phyloP scores from a whole-genome alignment of 495 filamentous ascomycete genomes.

The Neurospora sp. region DNA sequence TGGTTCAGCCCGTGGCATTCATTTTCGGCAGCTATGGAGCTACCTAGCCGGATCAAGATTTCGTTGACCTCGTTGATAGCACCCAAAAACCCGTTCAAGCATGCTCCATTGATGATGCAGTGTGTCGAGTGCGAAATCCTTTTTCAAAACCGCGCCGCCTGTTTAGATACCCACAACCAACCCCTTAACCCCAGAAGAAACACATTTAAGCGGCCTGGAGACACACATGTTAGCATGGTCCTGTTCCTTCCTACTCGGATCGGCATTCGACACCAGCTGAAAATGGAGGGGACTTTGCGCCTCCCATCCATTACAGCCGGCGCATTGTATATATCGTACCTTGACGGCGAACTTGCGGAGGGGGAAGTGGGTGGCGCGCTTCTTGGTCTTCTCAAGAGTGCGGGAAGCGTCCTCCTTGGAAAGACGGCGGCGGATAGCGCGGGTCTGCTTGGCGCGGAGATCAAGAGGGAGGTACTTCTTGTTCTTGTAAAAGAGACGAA shows the following conservation, averaged over 20 bases:
- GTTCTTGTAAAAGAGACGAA: slow-evolving; percentile 98
- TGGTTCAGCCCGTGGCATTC: slow-evolving; percentile 22
- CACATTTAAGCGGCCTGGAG: slow-evolving; percentile 18
- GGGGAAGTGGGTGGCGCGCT: slow-evolving; percentile 91
- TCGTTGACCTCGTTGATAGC: slow-evolving; percentile 26
- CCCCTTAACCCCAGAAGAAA: slow-evolving; percentile 16
- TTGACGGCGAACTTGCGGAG: slow-evolving; percentile 98
- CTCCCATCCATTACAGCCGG: neutral
- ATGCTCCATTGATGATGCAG: slow-evolving; percentile 28
- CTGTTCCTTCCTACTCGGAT: neutral
- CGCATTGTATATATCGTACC: slow-evolving; percentile 42
- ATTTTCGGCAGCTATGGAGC: slow-evolving; percentile 25
- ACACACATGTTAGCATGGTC: slow-evolving; percentile 13
- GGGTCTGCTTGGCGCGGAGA: slow-evolving; percentile 93
- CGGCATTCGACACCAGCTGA: neutral
- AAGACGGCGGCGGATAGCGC: slow-evolving; percentile 86
- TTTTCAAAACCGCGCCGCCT: slow-evolving; percentile 24
- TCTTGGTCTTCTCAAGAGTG: slow-evolving; percentile 81
- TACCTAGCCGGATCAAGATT: slow-evolving; percentile 26
- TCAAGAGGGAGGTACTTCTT: slow-evolving; percentile 98
- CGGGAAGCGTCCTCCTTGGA: slow-evolving; percentile 76
- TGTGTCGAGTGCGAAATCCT: slow-evolving; percentile 25
- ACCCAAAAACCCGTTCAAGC: slow-evolving; percentile 26
- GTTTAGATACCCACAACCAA: slow-evolving; percentile 22
- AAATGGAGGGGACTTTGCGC: neutral